Evolutionary conservation across 371 early-diverging fungal genomes (phyloP).

Genomic region (Umbelopsis sp.): DNA sequence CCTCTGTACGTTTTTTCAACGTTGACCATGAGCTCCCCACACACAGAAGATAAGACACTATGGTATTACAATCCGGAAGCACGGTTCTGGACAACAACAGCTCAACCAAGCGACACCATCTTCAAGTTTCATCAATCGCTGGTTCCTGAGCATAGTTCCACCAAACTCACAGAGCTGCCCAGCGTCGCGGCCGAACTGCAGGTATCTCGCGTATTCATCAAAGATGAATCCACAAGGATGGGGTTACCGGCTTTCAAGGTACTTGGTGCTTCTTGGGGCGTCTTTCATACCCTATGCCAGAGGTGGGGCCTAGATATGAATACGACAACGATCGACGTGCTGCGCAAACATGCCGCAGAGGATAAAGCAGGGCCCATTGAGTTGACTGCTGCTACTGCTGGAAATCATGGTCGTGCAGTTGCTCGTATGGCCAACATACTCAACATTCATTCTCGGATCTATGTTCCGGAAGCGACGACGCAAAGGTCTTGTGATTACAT

Average conservation of each 20-base stretch:
- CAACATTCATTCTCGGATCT: neutral
- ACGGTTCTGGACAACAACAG: neutral
- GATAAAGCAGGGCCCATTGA: neutral
- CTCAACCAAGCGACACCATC: neutral
- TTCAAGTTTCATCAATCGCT: neutral
- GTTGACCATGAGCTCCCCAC: neutral
- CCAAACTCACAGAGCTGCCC: neutral
- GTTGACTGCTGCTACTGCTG: neutral
- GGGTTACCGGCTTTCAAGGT: conserved; percentile 2
- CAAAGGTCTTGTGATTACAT: neutral
- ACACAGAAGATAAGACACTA: neutral
- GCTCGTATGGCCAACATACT: conserved; percentile 7
- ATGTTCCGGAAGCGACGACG: neutral
- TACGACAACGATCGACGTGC: neutral
- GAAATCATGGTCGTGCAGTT: conserved; percentile 10
- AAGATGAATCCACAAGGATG: conserved; percentile 6
- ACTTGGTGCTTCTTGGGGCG: conserved; percentile 5
- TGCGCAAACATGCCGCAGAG: neutral
- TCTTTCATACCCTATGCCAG: conserved; percentile 2
- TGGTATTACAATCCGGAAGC: conserved; percentile 5
- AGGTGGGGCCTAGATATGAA: neutral
- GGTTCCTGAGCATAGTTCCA: neutral
- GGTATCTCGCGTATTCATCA: conserved; percentile 2
- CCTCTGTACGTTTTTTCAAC: too few relatives aligned
- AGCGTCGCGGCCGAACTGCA: neutral